Conservation (phyloP, 2,329 filamentous ascomycete genomes). For the Hyphodiscus sp. region DNA sequence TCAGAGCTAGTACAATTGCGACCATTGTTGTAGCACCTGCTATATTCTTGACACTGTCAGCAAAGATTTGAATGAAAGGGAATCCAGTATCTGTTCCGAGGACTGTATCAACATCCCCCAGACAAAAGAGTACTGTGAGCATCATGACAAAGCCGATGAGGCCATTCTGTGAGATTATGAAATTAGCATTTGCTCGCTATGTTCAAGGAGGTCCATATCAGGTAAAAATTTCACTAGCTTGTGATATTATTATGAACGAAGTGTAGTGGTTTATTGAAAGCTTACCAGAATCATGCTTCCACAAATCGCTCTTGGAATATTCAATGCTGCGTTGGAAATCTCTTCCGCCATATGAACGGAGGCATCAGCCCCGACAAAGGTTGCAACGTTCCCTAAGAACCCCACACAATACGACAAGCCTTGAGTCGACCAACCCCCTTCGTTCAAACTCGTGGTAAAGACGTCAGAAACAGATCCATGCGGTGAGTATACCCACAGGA, state of each 20-base stretch:
- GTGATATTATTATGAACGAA: no score
- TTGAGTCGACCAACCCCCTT: slow-evolving; percentile 25
- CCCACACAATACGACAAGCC: slow-evolving; percentile 31
- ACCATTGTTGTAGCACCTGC: slow-evolving; percentile 35
- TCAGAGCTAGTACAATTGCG: slow-evolving; percentile 32
- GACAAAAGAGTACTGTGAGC: slow-evolving; percentile 31
- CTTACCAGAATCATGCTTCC: slow-evolving; percentile 28
- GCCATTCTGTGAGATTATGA: slow-evolving; percentile 33
- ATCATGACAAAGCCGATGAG: slow-evolving; percentile 36
- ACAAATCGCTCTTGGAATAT: slow-evolving; percentile 38
- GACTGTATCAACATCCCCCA: slow-evolving; percentile 31
- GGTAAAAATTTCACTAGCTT: no score
- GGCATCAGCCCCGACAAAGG: slow-evolving; percentile 2
- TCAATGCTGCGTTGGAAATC: slow-evolving; percentile 37
- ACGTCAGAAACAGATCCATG: slow-evolving; percentile 11
- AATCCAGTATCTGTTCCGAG: slow-evolving; percentile 37
- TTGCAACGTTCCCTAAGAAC: slow-evolving; percentile 18
- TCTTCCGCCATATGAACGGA: slow-evolving; percentile 24
- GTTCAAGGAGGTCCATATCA: no score
- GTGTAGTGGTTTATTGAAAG: neutral
- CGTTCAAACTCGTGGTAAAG: slow-evolving; percentile 25
- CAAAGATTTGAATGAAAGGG: slow-evolving; percentile 46
- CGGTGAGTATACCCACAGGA: slow-evolving; percentile 25
- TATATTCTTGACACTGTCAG: slow-evolving; percentile 34
- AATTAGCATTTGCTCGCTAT: neutral